phyloP scores from a whole-genome alignment of 345 rosid genomes.

The Angophora floribunda region DNA sequence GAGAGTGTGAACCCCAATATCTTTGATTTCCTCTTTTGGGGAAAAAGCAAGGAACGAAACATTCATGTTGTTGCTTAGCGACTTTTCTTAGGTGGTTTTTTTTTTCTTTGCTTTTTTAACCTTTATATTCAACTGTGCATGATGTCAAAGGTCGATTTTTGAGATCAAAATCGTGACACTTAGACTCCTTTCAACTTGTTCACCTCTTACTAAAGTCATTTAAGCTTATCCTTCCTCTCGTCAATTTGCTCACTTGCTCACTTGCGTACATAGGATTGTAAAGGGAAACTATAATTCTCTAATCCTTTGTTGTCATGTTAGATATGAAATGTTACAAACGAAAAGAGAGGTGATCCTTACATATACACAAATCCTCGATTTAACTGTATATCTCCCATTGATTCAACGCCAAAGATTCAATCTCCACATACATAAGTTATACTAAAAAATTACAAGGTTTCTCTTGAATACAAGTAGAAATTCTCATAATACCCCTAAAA shows the following conservation, averaged over 20 bases:
- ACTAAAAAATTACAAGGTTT: background rate
- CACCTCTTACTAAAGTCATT: background rate
- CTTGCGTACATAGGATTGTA: background rate
- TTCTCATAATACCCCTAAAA: background rate
- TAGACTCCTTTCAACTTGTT: background rate
- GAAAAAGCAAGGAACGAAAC: background rate
- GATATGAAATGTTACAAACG: background rate
- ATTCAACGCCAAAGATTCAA: background rate
- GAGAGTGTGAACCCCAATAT: background rate
- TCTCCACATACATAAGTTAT: background rate
- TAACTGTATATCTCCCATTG: background rate
- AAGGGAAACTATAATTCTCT: background rate
- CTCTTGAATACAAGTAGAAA: background rate
- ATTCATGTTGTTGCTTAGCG: background rate
- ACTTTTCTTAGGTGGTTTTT: background rate
- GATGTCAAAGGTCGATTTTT: background rate
- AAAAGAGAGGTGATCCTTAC: background rate
- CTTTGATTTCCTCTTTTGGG: rapidly evolving
- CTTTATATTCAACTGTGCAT: background rate
- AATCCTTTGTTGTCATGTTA: background rate
- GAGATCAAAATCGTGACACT: background rate
- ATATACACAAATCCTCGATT: background rate
- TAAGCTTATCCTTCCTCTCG: background rate
- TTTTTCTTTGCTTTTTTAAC: too few relatives aligned
- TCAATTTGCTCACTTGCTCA: background rate